Base-by-base conservation (phyloP, 2,329 filamentous ascomycete genomes). In the Penicillium olsonii region DNA sequence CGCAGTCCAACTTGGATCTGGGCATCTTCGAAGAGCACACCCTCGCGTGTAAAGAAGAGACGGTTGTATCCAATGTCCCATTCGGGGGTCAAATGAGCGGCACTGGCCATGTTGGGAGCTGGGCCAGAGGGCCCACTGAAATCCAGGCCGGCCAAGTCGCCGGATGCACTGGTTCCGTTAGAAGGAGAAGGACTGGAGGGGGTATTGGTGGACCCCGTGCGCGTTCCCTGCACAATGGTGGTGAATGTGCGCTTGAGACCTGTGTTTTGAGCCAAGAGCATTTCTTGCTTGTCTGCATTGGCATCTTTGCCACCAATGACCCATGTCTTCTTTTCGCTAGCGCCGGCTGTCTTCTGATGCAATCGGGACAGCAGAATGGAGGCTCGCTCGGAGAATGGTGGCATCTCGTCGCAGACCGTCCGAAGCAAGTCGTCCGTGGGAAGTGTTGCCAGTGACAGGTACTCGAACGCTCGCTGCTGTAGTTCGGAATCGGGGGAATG, bases 341-440 rank as follows among this genome's bases (percentile, higher is more conserved):
- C 94, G 53, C 88, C 89, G 40, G 88, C 88, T 64, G 95, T 91
- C 75, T 95, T 97, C 72, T 96, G 91, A 72, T 99, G 92, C 42
- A 99, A 80, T 50, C 94, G 83, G 33, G 92, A 96, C 10, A 99
- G 78, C 22, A 99, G 78, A 1, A 94, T 92, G 5, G 94, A 97
- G 50, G 95, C 87, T 52, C 95, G 81, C 70, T 99, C 92, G 0
- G 94, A 95, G 74, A 97, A 99, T 0, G 94, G 92, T 2, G 94
- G 94, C 95, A 99, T 99, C 70, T 99, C 94, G 62, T 99, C 94
- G 69, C 92, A 96, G 5, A 99, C 86, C 0, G 94, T 97, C 43
- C 94, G 84, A 11, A 99, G 78, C 6, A 99, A 81, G 57, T 97
- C 92, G 63, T 99, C 94, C 0, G 90, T 90, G 0, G 90, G 88